Percentiles rank a stretch among this genome's conserved stretches.
Evolutionary conservation across 805 yeast genomes (phyloP).

Genomic region (Kuraishia piskuri): DNA sequence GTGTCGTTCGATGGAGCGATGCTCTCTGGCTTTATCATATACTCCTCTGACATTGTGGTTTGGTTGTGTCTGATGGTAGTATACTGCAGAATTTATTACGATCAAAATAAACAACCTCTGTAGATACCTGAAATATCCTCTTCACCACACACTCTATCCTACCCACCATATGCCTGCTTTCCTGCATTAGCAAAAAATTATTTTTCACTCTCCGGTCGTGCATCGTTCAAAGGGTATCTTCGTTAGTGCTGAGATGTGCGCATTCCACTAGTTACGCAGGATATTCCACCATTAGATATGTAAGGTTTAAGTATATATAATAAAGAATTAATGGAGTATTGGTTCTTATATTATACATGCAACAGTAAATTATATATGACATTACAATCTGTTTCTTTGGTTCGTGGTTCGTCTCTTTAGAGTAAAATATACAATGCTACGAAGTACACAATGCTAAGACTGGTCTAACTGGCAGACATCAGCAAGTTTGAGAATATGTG

Average conservation of each 20-base stretch:
- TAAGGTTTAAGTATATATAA: too few relatives aligned
- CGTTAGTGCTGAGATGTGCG: neutral
- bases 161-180: neutral
- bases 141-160: neutral
- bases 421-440: too few relatives aligned
- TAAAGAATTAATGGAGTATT: too few relatives aligned
- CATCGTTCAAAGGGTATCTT: neutral
- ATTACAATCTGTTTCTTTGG: too few relatives aligned
- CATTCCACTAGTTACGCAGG: neutral
- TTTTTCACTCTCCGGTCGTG: neutral
- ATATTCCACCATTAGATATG: too few relatives aligned
- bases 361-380: too few relatives aligned
- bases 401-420: too few relatives aligned
- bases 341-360: too few relatives aligned
- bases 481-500: slow-evolving; percentile 29
- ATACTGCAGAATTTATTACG: neutral
- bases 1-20: slow-evolving; percentile 76
- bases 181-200: neutral
- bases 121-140: neutral
- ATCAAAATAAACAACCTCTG: neutral
- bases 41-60: slow-evolving; percentile 38
- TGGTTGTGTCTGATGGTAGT: neutral
- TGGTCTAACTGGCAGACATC: slow-evolving; percentile 18
- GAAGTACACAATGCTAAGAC: neutral
- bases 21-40: slow-evolving; percentile 81